Evolutionary conservation across 371 early-diverging fungal genomes (phyloP).

Genomic region (Apophysomyces ossiformis): DNA sequence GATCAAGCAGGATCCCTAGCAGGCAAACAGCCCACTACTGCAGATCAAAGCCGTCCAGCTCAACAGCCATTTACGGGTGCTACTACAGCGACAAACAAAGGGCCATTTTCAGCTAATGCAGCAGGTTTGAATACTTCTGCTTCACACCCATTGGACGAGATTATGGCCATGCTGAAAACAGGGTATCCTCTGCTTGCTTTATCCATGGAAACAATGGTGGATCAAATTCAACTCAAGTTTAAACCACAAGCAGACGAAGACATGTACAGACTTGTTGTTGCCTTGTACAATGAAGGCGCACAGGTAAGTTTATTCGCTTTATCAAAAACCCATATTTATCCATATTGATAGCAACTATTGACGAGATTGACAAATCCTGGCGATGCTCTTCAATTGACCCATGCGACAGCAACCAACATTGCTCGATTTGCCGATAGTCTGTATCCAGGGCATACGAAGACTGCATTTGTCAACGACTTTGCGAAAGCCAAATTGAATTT

Average conservation of each 20-base stretch:
- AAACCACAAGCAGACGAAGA: conserved; percentile 96
- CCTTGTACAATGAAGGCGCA: conserved; percentile 87
- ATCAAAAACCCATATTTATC: not conserved
- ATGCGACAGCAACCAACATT: conserved; percentile 83
- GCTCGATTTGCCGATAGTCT: conserved; percentile 84
- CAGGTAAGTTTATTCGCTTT: conserved; percentile 57
- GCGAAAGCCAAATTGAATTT: conserved; percentile 80
- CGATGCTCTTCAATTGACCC: conserved; percentile 69
- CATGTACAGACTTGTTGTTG: conserved; percentile 91
- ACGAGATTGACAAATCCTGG: conserved; percentile 65
- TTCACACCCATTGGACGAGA: conserved; percentile 86
- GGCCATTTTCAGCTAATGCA: conserved; percentile 18
- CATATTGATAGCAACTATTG: conserved; percentile 59
- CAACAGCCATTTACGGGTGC: conserved; percentile 1
- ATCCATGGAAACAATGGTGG: conserved; percentile 97
- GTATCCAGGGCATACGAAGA: conserved; percentile 75
- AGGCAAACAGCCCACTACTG: not conserved
- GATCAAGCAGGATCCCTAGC: not conserved
- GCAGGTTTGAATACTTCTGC: conserved; percentile 1
- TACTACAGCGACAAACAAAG: conserved; percentile 18
- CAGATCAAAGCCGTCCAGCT: conserved; percentile 3
- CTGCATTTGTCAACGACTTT: conserved; percentile 90
- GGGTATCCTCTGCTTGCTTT: conserved; percentile 92
- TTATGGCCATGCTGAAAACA: conserved; percentile 96
- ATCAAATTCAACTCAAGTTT: conserved; percentile 90